Conservation (phyloP, 257 asterid species). For the Solanum pinnatisectum region DNA sequence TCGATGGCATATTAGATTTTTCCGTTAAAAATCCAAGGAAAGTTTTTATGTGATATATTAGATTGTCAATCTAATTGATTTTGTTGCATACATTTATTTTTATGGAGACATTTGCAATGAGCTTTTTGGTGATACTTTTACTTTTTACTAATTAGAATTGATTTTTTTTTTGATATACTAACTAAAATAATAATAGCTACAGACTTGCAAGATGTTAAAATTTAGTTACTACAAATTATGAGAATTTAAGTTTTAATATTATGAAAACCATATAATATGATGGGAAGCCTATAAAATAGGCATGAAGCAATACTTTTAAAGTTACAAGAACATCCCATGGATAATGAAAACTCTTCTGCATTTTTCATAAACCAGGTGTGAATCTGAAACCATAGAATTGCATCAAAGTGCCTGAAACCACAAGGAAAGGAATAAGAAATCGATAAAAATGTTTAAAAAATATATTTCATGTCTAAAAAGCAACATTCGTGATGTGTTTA, state of each 20-base stretch:
- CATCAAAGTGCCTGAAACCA: not conserved
- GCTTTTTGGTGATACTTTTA: not conserved
- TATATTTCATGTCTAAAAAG: not conserved
- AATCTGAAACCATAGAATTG: not conserved
- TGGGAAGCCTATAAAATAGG: not conserved
- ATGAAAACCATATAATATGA: not conserved
- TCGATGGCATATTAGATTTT: too few relatives aligned
- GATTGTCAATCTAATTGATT: not conserved
- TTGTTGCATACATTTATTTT: not conserved
- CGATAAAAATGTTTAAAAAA: not conserved
- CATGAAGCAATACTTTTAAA: not conserved
- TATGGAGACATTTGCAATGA: not conserved
- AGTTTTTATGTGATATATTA: not conserved
- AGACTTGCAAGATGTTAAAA: not conserved
- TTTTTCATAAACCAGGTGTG: not conserved
- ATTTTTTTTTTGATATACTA: not conserved
- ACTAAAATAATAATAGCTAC: not conserved
- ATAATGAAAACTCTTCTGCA: not conserved
- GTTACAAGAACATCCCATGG: not conserved
- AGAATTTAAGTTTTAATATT: not conserved
- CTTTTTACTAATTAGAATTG: not conserved
- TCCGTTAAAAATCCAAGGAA: not conserved
- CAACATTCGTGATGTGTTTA: not conserved
- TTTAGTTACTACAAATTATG: not conserved
- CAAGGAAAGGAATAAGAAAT: not conserved